Conservation (phyloP, 139 green algal species). For the Asterochloris sp. region DNA sequence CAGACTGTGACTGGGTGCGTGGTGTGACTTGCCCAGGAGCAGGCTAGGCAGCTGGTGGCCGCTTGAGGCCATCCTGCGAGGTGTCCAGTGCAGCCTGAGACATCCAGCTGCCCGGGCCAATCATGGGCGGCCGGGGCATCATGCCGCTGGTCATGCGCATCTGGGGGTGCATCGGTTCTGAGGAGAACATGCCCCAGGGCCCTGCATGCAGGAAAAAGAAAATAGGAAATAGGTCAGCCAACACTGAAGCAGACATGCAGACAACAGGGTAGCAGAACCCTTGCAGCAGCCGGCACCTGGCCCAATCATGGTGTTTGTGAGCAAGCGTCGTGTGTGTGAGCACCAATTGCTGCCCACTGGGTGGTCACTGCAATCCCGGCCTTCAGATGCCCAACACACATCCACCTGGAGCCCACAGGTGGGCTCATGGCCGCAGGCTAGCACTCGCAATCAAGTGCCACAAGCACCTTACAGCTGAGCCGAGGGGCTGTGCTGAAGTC, state of each 20-base stretch:
- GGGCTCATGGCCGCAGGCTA: too few relatives aligned
- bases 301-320: not conserved
- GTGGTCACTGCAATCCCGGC: too few relatives aligned
- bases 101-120: conserved; percentile 12
- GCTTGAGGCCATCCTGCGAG: conserved; percentile 17
- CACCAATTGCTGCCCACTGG: not conserved
- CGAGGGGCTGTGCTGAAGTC: too few relatives aligned
- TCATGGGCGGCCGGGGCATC: conserved; percentile 1
- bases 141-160: conserved; percentile 15
- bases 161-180: not conserved
- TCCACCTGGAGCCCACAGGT: too few relatives aligned
- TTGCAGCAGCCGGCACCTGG: not conserved
- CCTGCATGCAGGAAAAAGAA: not conserved
- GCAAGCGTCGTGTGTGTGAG: not conserved
- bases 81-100: conserved; percentile 17
- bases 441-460: too few relatives aligned
- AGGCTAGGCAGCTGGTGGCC: conserved; percentile 21
- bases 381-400: too few relatives aligned
- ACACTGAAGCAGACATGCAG: not conserved
- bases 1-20: too few relatives aligned
- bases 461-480: too few relatives aligned
- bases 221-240: not conserved
- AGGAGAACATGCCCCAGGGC: conserved; percentile 1
- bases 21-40: too few relatives aligned
- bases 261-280: not conserved